phyloP scores from a whole-genome alignment of 768 basidiomycete species.

The Termitomyces sp. region DNA sequence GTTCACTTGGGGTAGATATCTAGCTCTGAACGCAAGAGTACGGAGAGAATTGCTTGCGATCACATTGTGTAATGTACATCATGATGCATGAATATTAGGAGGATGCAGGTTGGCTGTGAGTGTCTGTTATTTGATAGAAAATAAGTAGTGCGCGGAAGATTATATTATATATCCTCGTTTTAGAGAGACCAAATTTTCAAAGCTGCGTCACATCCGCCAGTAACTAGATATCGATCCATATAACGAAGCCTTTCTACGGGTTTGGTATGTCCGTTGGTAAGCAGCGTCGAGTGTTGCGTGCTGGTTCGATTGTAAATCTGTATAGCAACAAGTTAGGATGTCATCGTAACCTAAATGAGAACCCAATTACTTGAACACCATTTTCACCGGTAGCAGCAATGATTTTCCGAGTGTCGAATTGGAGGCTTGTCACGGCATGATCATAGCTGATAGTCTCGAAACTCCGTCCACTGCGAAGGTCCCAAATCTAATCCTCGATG shows the following conservation, averaged over 20 bases:
- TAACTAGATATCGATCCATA: slow-evolving; percentile 93
- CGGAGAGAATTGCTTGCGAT: neutral
- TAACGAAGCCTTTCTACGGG: slow-evolving; percentile 88
- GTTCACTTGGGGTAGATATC: no score
- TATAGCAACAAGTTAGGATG: neutral
- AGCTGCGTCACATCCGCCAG: slow-evolving; percentile 81
- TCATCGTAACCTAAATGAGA: neutral
- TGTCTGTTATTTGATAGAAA: slow-evolving; percentile 5
- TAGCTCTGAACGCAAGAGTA: no score
- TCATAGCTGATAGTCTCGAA: slow-evolving; percentile 91
- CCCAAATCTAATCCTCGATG: slow-evolving; percentile 78
- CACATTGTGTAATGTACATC: slow-evolving; percentile 2
- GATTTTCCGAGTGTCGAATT: slow-evolving; percentile 94
- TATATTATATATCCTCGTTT: slow-evolving; percentile 13
- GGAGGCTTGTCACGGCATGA: slow-evolving; percentile 83
- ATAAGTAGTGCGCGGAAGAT: slow-evolving; percentile 1
- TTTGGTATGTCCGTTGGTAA: slow-evolving; percentile 90
- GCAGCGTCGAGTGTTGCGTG: slow-evolving; percentile 79
- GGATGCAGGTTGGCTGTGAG: neutral
- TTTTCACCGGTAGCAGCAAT: slow-evolving; percentile 93
- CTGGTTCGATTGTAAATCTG: slow-evolving; percentile 95
- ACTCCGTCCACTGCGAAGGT: slow-evolving; percentile 84
- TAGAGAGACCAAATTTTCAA: slow-evolving; percentile 95
- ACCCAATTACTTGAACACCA: slow-evolving; percentile 68
- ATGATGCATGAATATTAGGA: neutral